Conservation (phyloP, 1,284 basidiomycete species). For the Rhodotorula sp. region DNA sequence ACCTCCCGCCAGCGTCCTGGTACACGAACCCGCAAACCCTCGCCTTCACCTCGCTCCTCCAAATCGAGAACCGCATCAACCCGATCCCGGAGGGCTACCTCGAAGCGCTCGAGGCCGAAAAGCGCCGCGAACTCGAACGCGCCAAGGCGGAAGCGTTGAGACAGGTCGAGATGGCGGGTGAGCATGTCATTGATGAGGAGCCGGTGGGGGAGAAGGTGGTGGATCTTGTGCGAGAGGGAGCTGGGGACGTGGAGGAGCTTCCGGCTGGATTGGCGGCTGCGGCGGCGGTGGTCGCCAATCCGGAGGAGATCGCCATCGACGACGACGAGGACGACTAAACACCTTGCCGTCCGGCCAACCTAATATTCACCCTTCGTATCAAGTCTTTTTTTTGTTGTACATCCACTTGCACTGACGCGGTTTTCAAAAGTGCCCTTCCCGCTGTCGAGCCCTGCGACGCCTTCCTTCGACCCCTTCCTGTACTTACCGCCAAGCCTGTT, state of each 20-base stretch:
- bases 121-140: constrained; percentile 6
- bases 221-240: background rate
- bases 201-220: constrained; percentile 3
- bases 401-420: background rate
- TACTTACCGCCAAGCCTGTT: no score
- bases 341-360: background rate
- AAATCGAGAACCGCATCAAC: constrained; percentile 78
- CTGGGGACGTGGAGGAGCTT: background rate
- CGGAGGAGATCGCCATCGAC: constrained; percentile 31
- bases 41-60: constrained; percentile 75
- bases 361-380: no score
- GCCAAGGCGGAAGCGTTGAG: constrained; percentile 24
- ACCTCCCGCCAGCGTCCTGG: constrained; percentile 58
- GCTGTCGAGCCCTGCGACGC: no score
- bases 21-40: constrained; percentile 90
- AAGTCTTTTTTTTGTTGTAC: background rate
- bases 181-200: constrained; percentile 20
- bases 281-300: constrained; percentile 2
- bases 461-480: no score
- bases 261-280: background rate
- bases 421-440: background rate
- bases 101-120: constrained; percentile 16
- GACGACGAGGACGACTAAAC: constrained; percentile 23
- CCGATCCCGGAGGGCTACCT: constrained; percentile 43
- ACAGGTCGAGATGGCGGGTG: constrained; percentile 11